Evolutionary conservation across 176 grass and related monocot species (phyloP).

Genomic region (Otatea glauca): DNA sequence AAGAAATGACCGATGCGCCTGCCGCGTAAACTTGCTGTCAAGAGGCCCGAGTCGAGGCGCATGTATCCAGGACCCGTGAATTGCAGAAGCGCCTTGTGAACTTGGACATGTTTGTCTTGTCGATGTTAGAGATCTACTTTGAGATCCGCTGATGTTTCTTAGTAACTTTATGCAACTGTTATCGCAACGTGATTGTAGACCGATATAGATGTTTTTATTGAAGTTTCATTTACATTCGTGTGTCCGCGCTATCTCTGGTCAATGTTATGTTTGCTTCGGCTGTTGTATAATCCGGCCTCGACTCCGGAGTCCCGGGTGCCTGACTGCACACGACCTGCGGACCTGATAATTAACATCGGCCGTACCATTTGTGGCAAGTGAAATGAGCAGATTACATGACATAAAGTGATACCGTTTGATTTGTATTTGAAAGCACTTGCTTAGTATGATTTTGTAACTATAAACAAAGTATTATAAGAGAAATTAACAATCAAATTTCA

Average conservation of each 20-base stretch:
- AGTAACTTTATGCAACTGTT: not conserved
- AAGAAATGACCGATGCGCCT: conserved; percentile 80
- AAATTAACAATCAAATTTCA: no score
- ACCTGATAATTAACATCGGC: not conserved
- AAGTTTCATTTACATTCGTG: not conserved
- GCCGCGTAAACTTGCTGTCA: conserved; percentile 41
- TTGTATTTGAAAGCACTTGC: no score
- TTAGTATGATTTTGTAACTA: no score
- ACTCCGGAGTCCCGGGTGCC: no score
- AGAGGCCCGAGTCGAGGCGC: not conserved
- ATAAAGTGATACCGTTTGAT: no score
- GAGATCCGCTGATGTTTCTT: conserved; percentile 25
- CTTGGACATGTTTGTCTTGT: conserved; percentile 33
- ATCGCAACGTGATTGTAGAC: conserved; percentile 22
- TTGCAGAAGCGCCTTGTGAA: conserved; percentile 41
- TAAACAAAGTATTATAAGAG: no score
- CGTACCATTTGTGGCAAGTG: not conserved
- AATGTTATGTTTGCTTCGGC: not conserved
- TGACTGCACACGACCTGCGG: no score
- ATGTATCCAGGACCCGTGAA: conserved; percentile 8
- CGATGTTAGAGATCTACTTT: not conserved
- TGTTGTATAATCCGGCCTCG: not conserved
- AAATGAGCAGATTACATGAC: no score
- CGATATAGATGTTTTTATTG: conserved; percentile 20
- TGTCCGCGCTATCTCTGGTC: not conserved